These are phyloP conservation scores for Mucor sp. DNA, from an alignment of 371 early-diverging fungal genomes.

Conservation along the genomic window DNA sequence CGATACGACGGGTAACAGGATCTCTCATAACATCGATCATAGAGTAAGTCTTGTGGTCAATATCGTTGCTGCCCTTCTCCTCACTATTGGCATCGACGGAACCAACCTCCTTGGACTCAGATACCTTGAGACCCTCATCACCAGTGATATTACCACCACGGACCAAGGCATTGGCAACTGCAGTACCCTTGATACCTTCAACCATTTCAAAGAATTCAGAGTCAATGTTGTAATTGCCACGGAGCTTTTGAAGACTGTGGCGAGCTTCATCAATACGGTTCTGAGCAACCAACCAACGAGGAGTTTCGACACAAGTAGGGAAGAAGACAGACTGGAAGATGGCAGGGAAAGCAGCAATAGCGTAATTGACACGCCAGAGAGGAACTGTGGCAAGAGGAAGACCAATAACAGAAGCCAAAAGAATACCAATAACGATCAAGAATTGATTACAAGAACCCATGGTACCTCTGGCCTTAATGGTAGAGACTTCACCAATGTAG, in stretches of 20 bases:
- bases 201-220: conserved; percentile 24
- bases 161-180: neutral
- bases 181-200: conserved; percentile 13
- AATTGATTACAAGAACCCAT: conserved; percentile 43
- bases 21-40: conserved; percentile 43
- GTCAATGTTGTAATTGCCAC: conserved; percentile 25
- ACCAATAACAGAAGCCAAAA: conserved; percentile 65
- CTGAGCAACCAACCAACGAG: conserved; percentile 66
- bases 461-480: conserved; percentile 67
- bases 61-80: neutral
- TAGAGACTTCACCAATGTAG: conserved; percentile 83
- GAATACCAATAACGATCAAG: conserved; percentile 69
- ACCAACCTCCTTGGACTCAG: neutral
- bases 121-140: neutral
- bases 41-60: conserved; percentile 10
- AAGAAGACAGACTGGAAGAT: conserved; percentile 67
- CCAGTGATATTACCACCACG: neutral
- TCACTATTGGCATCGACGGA: neutral
- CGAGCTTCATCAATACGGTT: conserved; percentile 59
- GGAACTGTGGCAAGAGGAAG: conserved; percentile 61
- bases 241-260: conserved; percentile 52
- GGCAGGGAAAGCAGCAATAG: conserved; percentile 66
- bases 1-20: conserved; percentile 55
- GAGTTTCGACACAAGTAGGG: conserved; percentile 75
- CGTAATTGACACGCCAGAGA: conserved; percentile 69